These are phyloP conservation scores for Pseudomicrostroma phylloplanum DNA, from an alignment of 1,284 basidiomycete species.

Conservation along the genomic window DNA sequence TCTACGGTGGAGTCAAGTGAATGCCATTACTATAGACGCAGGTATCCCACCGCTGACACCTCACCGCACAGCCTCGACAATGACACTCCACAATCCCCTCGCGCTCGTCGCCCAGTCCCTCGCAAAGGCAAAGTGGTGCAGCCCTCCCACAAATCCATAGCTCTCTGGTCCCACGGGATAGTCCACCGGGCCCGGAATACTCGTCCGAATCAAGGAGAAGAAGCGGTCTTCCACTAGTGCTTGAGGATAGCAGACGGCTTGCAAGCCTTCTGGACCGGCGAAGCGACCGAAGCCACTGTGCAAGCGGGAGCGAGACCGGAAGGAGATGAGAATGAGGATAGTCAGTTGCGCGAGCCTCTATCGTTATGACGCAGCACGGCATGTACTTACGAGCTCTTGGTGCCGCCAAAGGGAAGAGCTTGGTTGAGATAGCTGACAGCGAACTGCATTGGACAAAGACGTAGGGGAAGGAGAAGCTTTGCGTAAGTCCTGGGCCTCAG, in stretches of 20 bases:
- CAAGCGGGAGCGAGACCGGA: slow-evolving; percentile 45
- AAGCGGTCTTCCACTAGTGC: slow-evolving; percentile 77
- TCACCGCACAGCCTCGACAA: not conserved
- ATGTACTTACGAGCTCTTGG: slow-evolving; percentile 57
- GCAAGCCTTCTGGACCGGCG: slow-evolving; percentile 77
- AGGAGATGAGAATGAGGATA: slow-evolving; percentile 79
- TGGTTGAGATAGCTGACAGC: slow-evolving; percentile 85
- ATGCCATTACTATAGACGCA: too few species aligned
- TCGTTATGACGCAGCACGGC: not conserved
- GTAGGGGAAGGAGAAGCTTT: slow-evolving; percentile 4
- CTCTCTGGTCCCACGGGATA: slow-evolving; percentile 41
- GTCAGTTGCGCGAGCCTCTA: not conserved
- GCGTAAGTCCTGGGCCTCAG: not conserved
- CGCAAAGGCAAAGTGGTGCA: slow-evolving; percentile 4
- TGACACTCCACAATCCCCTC: slow-evolving; percentile 1
- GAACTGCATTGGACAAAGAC: slow-evolving; percentile 52
- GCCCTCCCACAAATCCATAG: slow-evolving; percentile 7
- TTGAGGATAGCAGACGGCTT: slow-evolving; percentile 77
- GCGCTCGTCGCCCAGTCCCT: not conserved
- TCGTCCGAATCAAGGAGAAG: slow-evolving; percentile 73
- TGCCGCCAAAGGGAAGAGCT: slow-evolving; percentile 86
- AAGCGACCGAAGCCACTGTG: slow-evolving; percentile 28
- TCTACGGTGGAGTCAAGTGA: too few species aligned
- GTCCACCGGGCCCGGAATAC: slow-evolving; percentile 61
- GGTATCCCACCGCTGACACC: too few species aligned